phyloP scores from a whole-genome alignment of 192 early-diverging fungal species.

The Backusella liffmaniae region DNA sequence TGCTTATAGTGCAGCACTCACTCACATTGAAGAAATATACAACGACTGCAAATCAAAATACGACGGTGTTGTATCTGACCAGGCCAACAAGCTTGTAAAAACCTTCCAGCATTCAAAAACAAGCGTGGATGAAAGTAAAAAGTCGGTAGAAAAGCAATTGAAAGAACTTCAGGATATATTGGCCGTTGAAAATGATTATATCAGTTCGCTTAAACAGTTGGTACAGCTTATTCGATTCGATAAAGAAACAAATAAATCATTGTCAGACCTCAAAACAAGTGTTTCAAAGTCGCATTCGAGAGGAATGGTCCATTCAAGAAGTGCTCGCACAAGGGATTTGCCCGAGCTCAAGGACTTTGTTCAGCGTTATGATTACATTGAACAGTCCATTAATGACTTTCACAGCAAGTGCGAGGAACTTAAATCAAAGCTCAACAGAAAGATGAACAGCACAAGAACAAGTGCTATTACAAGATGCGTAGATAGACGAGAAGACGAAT shows the following conservation, averaged over 20 bases:
- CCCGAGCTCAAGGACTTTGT: slow-evolving; percentile 18
- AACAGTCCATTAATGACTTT: slow-evolving; percentile 3
- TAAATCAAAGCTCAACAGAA: slow-evolving; percentile 17
- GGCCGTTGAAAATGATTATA: slow-evolving; percentile 19
- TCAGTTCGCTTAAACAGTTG: slow-evolving; percentile 10
- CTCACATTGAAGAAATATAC: slow-evolving; percentile 9
- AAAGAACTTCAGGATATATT: slow-evolving; percentile 15
- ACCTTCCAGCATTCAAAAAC: background rate
- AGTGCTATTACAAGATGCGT: slow-evolving; percentile 11
- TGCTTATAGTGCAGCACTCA: slow-evolving; percentile 14
- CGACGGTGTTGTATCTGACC: slow-evolving; percentile 8
- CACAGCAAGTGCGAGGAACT: slow-evolving; percentile 6
- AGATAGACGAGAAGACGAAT: slow-evolving; percentile 7
- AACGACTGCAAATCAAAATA: slow-evolving; percentile 18
- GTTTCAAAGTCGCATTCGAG: background rate
- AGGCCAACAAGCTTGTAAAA: slow-evolving; percentile 12
- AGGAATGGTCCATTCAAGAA: background rate
- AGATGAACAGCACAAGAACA: slow-evolving; percentile 14
- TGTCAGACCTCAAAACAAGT: slow-evolving; percentile 1
- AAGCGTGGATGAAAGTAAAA: background rate
- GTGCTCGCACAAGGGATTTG: background rate
- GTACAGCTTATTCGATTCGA: slow-evolving; percentile 4
- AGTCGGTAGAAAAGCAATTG: slow-evolving; percentile 10
- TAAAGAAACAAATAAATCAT: background rate
- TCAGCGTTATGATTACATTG: slow-evolving; percentile 3